phyloP scores from a whole-genome alignment of 805 yeast genomes.

The Alloascoidea hylecoeti region DNA sequence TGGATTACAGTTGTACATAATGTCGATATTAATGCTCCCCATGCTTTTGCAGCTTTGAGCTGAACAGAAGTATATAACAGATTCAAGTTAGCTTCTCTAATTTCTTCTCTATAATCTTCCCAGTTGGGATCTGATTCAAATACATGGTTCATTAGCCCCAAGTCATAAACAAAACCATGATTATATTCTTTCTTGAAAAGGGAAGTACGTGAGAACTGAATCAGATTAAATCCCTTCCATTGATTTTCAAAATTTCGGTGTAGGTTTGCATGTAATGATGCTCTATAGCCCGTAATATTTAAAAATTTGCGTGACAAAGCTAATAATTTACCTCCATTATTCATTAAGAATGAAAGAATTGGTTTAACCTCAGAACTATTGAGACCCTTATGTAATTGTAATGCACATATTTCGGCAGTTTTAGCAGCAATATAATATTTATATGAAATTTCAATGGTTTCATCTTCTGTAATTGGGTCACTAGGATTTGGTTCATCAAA shows the following conservation, averaged over 20 bases:
- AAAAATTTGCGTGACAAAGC: constrained; percentile 20
- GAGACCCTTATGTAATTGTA: constrained; percentile 45
- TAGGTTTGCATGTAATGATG: constrained; percentile 29
- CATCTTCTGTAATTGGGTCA: constrained; percentile 6
- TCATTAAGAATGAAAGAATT: constrained; percentile 28
- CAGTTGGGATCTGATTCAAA: constrained; percentile 31
- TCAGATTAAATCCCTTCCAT: constrained; percentile 32
- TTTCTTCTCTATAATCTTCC: constrained; percentile 32
- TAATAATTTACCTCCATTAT: constrained; percentile 12
- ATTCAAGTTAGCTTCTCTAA: constrained; percentile 46
- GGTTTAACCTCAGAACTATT: constrained; percentile 22
- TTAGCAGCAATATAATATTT: constrained; percentile 47
- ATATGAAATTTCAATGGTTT: constrained; percentile 28
- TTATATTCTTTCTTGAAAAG: constrained; percentile 33
- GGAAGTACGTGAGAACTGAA: constrained; percentile 38
- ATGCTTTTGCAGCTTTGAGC: constrained; percentile 52
- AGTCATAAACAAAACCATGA: constrained; percentile 37
- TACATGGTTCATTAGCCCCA: constrained; percentile 46
- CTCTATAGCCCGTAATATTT: constrained; percentile 30
- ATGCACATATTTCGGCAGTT: constrained; percentile 63
- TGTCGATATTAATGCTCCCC: constrained; percentile 67
- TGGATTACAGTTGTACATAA: constrained; percentile 26
- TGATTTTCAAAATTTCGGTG: constrained; percentile 28
- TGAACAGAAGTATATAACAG: constrained; percentile 55
- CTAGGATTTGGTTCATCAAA: constrained; percentile 18